phyloP scores from a whole-genome alignment of 106 monocot genomes.

The Allium sativum region DNA sequence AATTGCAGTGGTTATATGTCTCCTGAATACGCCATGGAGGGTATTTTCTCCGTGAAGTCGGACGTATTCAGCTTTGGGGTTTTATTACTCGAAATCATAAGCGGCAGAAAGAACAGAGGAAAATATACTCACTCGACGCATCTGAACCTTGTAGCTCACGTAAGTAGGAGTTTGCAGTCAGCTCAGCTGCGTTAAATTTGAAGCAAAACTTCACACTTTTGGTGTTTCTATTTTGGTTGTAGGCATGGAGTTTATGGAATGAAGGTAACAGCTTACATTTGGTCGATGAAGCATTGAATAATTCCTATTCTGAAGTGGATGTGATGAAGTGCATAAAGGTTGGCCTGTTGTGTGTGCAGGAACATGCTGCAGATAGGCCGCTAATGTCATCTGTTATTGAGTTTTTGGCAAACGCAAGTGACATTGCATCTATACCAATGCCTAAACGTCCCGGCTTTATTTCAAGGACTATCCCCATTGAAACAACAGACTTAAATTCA shows the following conservation, averaged over 20 bases:
- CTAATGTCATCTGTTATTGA: constrained; percentile 12
- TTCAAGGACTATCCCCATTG: neutral
- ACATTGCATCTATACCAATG: neutral
- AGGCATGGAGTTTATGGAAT: constrained; percentile 40
- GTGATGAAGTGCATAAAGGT: constrained; percentile 15
- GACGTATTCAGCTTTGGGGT: constrained; percentile 5
- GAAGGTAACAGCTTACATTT: constrained; percentile 18
- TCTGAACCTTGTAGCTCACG: constrained; percentile 3
- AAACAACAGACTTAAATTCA: neutral
- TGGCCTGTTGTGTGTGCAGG: constrained; percentile 31
- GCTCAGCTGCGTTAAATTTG: neutral
- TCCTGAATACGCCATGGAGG: constrained; percentile 4
- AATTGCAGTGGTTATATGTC: constrained; percentile 3
- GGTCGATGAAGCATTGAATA: constrained; percentile 16
- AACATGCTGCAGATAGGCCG: constrained; percentile 17
- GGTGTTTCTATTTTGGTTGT: neutral
- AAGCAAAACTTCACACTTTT: neutral
- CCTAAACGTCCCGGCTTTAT: constrained; percentile 23
- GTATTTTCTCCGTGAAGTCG: constrained; percentile 3
- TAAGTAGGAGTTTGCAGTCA: neutral
- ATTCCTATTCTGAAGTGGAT: constrained; percentile 3
- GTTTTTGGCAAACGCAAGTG: constrained; percentile 13
- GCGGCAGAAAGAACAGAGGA: constrained; percentile 5
- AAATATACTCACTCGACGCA: neutral
- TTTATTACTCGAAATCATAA: constrained; percentile 1